Evolutionary conservation across 192 early-diverging fungal species (phyloP).

Genomic region (Podila minutissima): DNA sequence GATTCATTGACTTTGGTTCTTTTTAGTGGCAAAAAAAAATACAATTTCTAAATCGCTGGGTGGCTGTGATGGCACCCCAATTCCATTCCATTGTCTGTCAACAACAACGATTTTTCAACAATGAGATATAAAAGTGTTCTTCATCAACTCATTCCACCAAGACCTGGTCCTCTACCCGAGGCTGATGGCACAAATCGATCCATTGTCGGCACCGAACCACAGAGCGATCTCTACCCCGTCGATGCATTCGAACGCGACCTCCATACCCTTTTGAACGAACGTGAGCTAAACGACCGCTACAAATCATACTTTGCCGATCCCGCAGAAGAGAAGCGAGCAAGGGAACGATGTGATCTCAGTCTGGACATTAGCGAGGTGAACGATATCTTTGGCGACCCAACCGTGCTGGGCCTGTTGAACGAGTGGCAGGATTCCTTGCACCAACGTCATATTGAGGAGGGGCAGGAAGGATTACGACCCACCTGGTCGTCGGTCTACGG

Average conservation of each 20-base stretch:
- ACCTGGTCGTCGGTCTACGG: slow-evolving; percentile 37
- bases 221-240: slow-evolving; percentile 20
- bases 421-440: slow-evolving; percentile 27
- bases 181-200: slow-evolving; percentile 1
- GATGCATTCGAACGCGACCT: slow-evolving; percentile 13
- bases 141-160: not conserved
- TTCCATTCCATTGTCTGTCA: not conserved
- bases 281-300: slow-evolving; percentile 16
- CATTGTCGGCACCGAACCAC: slow-evolving; percentile 21
- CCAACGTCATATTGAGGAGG: not conserved
- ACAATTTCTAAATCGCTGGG: too few species aligned
- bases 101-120: not conserved
- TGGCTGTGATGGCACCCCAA: too few species aligned
- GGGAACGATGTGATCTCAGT: slow-evolving; percentile 11
- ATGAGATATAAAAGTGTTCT: not conserved
- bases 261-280: slow-evolving; percentile 7
- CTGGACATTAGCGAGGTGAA: slow-evolving; percentile 18
- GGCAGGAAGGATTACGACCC: slow-evolving; percentile 17
- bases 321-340: slow-evolving; percentile 5
- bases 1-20: too few species aligned
- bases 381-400: slow-evolving; percentile 28
- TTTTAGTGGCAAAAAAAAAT: too few species aligned
- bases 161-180: not conserved
- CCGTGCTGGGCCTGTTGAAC: slow-evolving; percentile 22
- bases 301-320: slow-evolving; percentile 19